phyloP scores from a whole-genome alignment of 139 green algal genomes.

The Pleodorina starrii region DNA sequence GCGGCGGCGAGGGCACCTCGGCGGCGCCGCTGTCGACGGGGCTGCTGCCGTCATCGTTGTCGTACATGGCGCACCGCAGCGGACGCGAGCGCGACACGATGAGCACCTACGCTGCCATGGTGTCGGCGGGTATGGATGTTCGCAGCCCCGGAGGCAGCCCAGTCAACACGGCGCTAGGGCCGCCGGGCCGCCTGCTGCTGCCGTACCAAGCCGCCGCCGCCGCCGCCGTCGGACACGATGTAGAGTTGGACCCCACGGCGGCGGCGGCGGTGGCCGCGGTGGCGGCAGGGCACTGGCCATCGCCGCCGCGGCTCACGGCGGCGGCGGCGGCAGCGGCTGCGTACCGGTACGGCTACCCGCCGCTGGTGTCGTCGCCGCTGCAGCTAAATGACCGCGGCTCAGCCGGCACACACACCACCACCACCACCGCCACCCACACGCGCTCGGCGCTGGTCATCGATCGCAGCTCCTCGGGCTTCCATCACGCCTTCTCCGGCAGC shows the following conservation, averaged over 20 bases:
- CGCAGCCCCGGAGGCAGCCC: slow-evolving; percentile 12
- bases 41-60: slow-evolving; percentile 2
- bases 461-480: slow-evolving; percentile 11
- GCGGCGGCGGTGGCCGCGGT: not conserved
- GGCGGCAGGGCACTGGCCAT: not conserved
- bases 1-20: not conserved
- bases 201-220: not conserved
- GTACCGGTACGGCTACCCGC: not conserved
- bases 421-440: not conserved
- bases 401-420: not conserved
- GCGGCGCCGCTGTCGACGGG: slow-evolving; percentile 12
- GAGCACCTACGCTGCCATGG: not conserved
- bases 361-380: not conserved
- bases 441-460: slow-evolving; percentile 17
- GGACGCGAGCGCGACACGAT: not conserved
- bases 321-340: not conserved
- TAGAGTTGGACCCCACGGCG: not conserved
- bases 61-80: slow-evolving; percentile 16
- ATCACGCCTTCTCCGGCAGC: not conserved
- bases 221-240: not conserved
- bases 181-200: not conserved
- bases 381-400: not conserved
- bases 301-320: not conserved
- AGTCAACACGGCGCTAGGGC: not conserved
- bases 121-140: slow-evolving; percentile 19